These are phyloP conservation scores for Mallotus repandus DNA, from an alignment of 441 rosid species.

Conservation along the genomic window DNA sequence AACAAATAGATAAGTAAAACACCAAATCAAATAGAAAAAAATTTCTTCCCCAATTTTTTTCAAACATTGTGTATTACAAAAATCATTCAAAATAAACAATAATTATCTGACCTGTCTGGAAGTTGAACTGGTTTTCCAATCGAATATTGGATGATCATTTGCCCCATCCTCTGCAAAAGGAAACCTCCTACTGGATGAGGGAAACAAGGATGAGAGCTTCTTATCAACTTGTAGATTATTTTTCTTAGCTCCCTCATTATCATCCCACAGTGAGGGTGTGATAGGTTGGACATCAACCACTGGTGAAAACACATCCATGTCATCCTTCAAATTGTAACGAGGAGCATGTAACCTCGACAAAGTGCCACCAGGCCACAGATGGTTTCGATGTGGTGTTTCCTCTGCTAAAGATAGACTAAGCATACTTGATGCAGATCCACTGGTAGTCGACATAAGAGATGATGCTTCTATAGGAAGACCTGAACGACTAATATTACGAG, in stretches of 20 bases:
- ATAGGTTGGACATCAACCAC: slow-evolving; percentile 74
- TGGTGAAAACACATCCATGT: slow-evolving; percentile 95
- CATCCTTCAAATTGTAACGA: slow-evolving; percentile 78
- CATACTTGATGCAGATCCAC: slow-evolving; percentile 41
- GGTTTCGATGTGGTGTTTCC: slow-evolving; percentile 66
- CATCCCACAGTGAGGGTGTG: slow-evolving; percentile 81
- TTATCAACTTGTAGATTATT: slow-evolving; percentile 53
- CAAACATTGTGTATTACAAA: neutral
- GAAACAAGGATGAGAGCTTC: slow-evolving; percentile 67
- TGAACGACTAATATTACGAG: slow-evolving; percentile 43
- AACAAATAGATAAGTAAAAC: neutral
- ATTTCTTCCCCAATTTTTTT: neutral
- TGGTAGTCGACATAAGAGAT: slow-evolving; percentile 29
- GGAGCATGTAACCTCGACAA: slow-evolving; percentile 73
- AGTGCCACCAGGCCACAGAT: slow-evolving; percentile 67
- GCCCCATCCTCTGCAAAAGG: slow-evolving; percentile 60
- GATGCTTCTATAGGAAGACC: slow-evolving; percentile 39
- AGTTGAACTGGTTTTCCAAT: slow-evolving; percentile 74
- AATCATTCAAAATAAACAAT: slow-evolving; percentile 1
- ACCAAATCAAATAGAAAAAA: neutral
- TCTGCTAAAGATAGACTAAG: slow-evolving; percentile 44
- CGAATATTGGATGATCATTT: slow-evolving; percentile 62
- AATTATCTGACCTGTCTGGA: slow-evolving; percentile 61
- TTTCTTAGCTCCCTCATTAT: slow-evolving; percentile 50
- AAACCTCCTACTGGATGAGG: slow-evolving; percentile 67